Percentiles rank a stretch among this genome's conserved stretches.
Evolutionary conservation across 2,329 filamentous ascomycete genomes (phyloP).

Genomic region (Orbilia javanica): DNA sequence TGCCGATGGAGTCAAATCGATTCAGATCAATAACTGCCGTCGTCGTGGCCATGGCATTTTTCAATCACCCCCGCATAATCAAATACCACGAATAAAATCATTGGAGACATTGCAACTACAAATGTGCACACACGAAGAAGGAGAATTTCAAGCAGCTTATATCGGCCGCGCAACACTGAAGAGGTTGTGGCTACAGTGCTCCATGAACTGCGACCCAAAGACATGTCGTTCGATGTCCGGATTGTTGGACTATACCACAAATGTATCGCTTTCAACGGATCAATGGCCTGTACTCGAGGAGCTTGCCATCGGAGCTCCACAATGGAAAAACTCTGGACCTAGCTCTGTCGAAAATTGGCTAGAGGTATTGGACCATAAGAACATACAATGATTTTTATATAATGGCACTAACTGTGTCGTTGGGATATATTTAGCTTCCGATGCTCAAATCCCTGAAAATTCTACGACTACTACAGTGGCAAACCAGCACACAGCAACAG

Average conservation of each 20-base stretch:
- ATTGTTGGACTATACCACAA: constrained; percentile 14
- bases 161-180: neutral
- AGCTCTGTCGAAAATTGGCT: neutral
- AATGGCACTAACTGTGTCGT: neutral
- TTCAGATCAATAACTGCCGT: constrained; percentile 3
- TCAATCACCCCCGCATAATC: neutral
- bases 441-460: constrained; percentile 3
- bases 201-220: constrained; percentile 24
- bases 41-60: neutral
- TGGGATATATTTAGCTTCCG: neutral
- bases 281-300: constrained; percentile 14
- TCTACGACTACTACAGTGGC: constrained; percentile 12
- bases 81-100: constrained; percentile 10
- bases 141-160: constrained; percentile 20
- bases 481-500: neutral
- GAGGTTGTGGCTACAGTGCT: constrained; percentile 37
- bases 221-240: constrained; percentile 26
- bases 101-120: constrained; percentile 33
- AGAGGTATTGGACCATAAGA: neutral
- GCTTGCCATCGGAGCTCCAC: constrained; percentile 3
- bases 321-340: neutral
- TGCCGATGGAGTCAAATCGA: neutral
- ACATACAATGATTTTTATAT: neutral
- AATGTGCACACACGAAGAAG: neutral
- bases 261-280: constrained; percentile 19